Conservation (phyloP, 2,329 filamentous ascomycete genomes). For the Xylaria sp. region DNA sequence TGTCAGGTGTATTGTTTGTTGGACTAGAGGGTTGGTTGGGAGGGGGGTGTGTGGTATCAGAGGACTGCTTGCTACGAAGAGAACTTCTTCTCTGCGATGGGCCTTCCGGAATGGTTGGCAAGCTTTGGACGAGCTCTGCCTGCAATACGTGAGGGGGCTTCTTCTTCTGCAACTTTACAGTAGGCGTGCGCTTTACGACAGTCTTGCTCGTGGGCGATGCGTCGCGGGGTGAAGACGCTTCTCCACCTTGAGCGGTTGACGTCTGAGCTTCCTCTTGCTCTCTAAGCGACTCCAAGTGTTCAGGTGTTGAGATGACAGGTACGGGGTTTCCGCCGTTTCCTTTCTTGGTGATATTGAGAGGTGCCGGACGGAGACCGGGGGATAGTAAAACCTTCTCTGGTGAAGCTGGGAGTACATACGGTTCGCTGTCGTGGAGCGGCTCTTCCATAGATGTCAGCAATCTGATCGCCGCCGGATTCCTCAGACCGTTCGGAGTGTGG, state of each 20-base stretch:
- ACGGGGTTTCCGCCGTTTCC: constrained; percentile 26
- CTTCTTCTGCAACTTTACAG: constrained; percentile 57
- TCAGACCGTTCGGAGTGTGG: constrained; percentile 46
- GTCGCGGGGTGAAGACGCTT: constrained; percentile 13
- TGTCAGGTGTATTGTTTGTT: constrained; percentile 21
- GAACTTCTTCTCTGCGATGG: constrained; percentile 47
- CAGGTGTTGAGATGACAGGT: constrained; percentile 38
- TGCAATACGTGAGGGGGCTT: constrained; percentile 35
- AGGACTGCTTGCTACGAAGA: constrained; percentile 37
- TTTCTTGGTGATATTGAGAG: constrained; percentile 29
- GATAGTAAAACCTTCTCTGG: constrained; percentile 28
- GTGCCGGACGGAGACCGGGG: constrained; percentile 30
- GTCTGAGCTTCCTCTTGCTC: constrained; percentile 43
- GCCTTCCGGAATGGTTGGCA: constrained; percentile 57
- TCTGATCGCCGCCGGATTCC: constrained; percentile 57
- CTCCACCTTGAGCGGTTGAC: constrained; percentile 22
- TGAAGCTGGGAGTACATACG: constrained; percentile 54
- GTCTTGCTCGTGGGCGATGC: constrained; percentile 30
- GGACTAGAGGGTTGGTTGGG: constrained; percentile 3
- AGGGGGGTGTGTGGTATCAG: constrained; percentile 20
- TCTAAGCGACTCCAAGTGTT: constrained; percentile 41
- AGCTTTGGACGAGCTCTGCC: constrained; percentile 41
- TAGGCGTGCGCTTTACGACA: constrained; percentile 33
- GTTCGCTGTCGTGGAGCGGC: constrained; percentile 46
- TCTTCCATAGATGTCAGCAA: constrained; percentile 67